Conservation (phyloP, 73 alveolate genomes). For the Paramecium sexaurelia region DNA sequence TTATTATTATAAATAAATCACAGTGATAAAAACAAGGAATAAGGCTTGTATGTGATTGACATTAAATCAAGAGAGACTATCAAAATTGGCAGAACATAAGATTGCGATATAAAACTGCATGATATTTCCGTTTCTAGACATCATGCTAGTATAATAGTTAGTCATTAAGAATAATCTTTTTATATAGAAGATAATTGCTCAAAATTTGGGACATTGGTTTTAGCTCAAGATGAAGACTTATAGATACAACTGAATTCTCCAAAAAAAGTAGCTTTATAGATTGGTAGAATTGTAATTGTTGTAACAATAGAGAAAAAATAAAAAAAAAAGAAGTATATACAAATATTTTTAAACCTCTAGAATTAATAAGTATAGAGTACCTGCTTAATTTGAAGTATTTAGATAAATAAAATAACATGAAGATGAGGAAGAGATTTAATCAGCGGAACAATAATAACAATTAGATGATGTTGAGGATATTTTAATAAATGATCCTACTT, state of each 20-base stretch:
- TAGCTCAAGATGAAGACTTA: conserved; percentile 13
- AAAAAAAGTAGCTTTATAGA: background rate
- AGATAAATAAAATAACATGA: conserved; percentile 39
- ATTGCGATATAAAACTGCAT: conserved; percentile 75
- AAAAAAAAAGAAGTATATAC: background rate
- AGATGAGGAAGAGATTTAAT: conserved; percentile 12
- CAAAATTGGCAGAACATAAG: conserved; percentile 79
- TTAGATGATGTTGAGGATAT: conserved; percentile 52
- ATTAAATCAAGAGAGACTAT: background rate
- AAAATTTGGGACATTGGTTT: conserved; percentile 74
- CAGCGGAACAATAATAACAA: background rate
- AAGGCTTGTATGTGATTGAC: conserved; percentile 43
- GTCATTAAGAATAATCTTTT: conserved; percentile 51
- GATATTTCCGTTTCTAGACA: conserved; percentile 82
- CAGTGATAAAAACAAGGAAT: conserved; percentile 40
- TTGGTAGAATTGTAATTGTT: conserved; percentile 18
- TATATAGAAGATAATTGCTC: conserved; percentile 69
- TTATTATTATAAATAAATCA: conserved; percentile 13
- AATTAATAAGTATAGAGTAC: conserved; percentile 44
- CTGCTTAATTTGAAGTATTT: conserved; percentile 42
- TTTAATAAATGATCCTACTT: conserved; percentile 40
- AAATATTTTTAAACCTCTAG: background rate
- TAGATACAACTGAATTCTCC: background rate
- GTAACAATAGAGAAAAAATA: background rate
- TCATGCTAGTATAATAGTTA: conserved; percentile 75